phyloP scores from a whole-genome alignment of 1,139 yeast genomes.

The Candida labiduridarum region DNA sequence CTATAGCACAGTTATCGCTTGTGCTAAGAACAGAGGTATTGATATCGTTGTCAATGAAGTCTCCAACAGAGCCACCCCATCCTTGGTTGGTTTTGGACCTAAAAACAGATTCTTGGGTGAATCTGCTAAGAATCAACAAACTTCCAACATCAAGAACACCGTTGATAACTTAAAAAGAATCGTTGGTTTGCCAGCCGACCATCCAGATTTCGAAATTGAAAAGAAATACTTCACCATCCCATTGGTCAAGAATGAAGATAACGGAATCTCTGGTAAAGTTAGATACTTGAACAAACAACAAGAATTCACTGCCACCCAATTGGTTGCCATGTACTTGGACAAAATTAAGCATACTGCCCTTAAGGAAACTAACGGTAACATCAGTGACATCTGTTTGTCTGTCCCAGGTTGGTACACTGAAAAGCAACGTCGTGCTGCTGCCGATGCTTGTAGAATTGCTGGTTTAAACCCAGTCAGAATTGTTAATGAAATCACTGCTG shows the following conservation, averaged over 20 bases:
- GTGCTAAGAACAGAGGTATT: conserved; percentile 98
- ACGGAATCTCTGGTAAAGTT: conserved; percentile 82
- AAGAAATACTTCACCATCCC: conserved; percentile 70
- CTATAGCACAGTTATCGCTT: conserved; percentile 90
- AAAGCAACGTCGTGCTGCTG: conserved; percentile 93
- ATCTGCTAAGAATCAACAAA: conserved; percentile 93
- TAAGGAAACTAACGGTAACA: conserved; percentile 79
- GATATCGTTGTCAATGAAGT: conserved; percentile 98
- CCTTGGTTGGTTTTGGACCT: conserved; percentile 89
- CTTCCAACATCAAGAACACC: conserved; percentile 93
- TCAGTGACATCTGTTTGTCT: conserved; percentile 87
- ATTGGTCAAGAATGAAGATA: conserved; percentile 66
- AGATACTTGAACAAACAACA: conserved; percentile 79
- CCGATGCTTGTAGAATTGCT: conserved; percentile 94
- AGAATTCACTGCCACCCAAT: conserved; percentile 84
- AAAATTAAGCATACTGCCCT: conserved; percentile 81
- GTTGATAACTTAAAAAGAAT: conserved; percentile 93
- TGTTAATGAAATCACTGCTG: conserved; percentile 96
- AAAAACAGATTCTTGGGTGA: conserved; percentile 94
- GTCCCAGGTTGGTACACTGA: conserved; percentile 99
- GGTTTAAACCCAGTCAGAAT: conserved; percentile 98
- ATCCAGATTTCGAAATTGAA: conserved; percentile 81
- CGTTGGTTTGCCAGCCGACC: conserved; percentile 72
- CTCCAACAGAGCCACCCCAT: conserved; percentile 94
- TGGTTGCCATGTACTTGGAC: conserved; percentile 92